Conservation (phyloP, 75 land plant species). For the Larix kaempferi region DNA sequence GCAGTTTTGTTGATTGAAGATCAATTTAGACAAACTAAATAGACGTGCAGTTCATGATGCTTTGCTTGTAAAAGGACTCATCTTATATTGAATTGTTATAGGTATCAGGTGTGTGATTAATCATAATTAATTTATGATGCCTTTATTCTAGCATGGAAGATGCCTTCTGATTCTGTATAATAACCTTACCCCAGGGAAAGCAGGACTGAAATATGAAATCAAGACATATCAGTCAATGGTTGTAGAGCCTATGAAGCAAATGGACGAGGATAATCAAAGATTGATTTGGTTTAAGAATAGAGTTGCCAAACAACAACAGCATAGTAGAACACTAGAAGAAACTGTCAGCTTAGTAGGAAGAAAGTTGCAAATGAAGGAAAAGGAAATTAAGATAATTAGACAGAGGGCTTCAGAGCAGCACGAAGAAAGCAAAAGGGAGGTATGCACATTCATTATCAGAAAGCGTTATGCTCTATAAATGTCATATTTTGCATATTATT, state of each 20-base stretch:
- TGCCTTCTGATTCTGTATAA: no score
- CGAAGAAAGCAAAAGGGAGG: slow-evolving; percentile 63
- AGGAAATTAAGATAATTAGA: slow-evolving; percentile 53
- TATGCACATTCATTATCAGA: slow-evolving; percentile 2
- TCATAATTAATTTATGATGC: no score
- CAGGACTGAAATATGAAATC: slow-evolving; percentile 71
- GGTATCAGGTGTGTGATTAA: no score
- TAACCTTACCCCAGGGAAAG: slow-evolving; percentile 43
- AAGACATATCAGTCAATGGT: slow-evolving; percentile 67
- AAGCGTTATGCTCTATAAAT: no score
- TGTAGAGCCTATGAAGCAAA: slow-evolving; percentile 58
- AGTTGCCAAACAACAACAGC: slow-evolving; percentile 36
- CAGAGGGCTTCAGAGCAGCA: slow-evolving; percentile 50
- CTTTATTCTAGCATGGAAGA: no score
- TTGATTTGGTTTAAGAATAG: slow-evolving; percentile 37
- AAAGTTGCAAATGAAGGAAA: slow-evolving; percentile 40
- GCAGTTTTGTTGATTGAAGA: no score
- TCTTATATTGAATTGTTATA: no score
- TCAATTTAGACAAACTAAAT: no score
- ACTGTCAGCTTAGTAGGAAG: slow-evolving; percentile 33
- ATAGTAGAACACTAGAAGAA: slow-evolving; percentile 47
- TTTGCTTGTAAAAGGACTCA: no score
- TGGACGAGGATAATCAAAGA: slow-evolving; percentile 77
- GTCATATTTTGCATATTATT: no score
- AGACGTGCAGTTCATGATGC: no score